These are phyloP conservation scores for Pseudozyma tsukubaensis DNA, from an alignment of 1,284 basidiomycete genomes.

Conservation along the genomic window DNA sequence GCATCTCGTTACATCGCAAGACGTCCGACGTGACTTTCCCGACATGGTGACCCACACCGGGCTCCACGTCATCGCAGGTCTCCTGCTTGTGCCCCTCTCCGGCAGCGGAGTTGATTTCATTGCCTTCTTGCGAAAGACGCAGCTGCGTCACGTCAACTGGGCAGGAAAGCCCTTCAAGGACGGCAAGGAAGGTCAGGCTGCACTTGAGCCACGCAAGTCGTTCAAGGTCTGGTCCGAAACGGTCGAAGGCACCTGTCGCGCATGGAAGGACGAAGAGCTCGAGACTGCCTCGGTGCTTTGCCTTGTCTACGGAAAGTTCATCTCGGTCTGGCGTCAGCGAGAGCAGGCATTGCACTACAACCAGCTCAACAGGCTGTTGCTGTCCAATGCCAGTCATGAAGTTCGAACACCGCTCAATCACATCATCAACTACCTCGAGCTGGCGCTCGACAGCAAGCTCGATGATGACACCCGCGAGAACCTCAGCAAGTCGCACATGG, in stretches of 20 bases:
- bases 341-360: slow-evolving; percentile 81
- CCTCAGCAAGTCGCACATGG: slow-evolving; percentile 80
- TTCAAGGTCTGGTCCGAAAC: slow-evolving; percentile 79
- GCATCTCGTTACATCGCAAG: slow-evolving; percentile 71
- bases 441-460: slow-evolving; percentile 83
- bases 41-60: slow-evolving; percentile 79
- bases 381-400: slow-evolving; percentile 91
- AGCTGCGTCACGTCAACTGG: slow-evolving; percentile 71
- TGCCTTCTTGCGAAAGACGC: slow-evolving; percentile 82
- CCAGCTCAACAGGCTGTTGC: slow-evolving; percentile 80
- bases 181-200: slow-evolving; percentile 53
- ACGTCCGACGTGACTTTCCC: slow-evolving; percentile 79
- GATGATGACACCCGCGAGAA: slow-evolving; percentile 84
- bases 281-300: slow-evolving; percentile 88
- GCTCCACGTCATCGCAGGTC: slow-evolving; percentile 80
- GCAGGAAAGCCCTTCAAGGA: slow-evolving; percentile 76
- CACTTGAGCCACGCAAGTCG: slow-evolving; percentile 61
- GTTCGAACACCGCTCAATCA: slow-evolving; percentile 71
- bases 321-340: slow-evolving; percentile 88
- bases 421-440: slow-evolving; percentile 78
- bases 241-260: slow-evolving; percentile 78
- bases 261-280: slow-evolving; percentile 87
- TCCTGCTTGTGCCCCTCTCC: slow-evolving; percentile 78
- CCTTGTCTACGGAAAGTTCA: slow-evolving; percentile 85
- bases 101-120: slow-evolving; percentile 74